Base-by-base conservation (phyloP, 495 filamentous ascomycete species). In the Terfezia boudieri region DNA sequence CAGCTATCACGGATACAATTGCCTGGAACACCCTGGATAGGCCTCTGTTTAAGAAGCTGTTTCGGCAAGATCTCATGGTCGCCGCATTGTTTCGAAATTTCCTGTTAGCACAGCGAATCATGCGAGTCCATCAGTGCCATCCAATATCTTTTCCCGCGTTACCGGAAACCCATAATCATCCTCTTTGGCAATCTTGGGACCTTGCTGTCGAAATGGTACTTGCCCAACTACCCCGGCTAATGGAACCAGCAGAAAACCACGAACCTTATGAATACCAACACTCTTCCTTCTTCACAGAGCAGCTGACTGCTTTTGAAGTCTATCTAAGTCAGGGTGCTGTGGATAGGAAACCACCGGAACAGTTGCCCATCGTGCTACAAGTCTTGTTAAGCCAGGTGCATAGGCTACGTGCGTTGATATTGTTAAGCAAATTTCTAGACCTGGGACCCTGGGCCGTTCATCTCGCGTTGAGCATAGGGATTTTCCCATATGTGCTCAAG, bases 11-110 rank as follows among this genome's bases (percentile, higher is more conserved):
- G 2, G 90, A 99, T 66, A 96, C 90, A 0, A 99, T 99, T 63
- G 90, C 90, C 8, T 99, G 90, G 90, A 96, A 94, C 50, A 86
- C 81, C 4, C 69, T 99, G 10, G 83, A 86, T 9, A 80, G 87
- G 4, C 76, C 84, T 14, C 69, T 94, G 16, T 99, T 99, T 68
- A 89, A 92, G 69, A 92, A 92, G 61, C 83, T 95, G 52, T 99
- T 96, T 65, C 72, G 90, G 9, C 90, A 99, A 62, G 90, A 99
- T 65, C 72, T 99, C n/a, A 96, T 99, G 90, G 90, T 96, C 35
- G 90, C 90, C 12, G 90, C 90, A 12, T 73, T 99, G 0, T 99
- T 96, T 66, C 76, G 90, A 36, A 96, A 96, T 64, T 99, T 95
- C 61, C 73, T 99, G 8, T 77, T 99, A 8, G 84, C 84, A 20